Base-by-base conservation (phyloP, 2,329 filamentous ascomycete genomes). In the Neonectria hederae region DNA sequence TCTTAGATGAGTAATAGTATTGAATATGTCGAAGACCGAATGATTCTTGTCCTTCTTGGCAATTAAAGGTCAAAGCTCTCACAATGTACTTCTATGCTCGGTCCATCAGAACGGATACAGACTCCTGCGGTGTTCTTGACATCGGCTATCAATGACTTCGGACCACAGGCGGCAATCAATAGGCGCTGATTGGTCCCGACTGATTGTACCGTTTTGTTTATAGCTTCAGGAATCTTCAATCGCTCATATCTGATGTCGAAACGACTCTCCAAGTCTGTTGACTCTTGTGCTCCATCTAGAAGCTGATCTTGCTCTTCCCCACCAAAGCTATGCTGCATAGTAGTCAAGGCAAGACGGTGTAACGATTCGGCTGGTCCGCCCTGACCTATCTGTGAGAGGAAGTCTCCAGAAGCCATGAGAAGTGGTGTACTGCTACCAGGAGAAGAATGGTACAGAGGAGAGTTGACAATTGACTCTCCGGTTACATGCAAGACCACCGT, bases 61-160 rank as follows among this genome's bases (percentile, higher is more conserved):
- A 8, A 14, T 38, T 30, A 63, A 52, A 56, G 45, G n/a, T 59
- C 55, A 30, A 63, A 63, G 30, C 59, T 63, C 28, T 63, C 61
- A 14, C 55, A 59, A 43, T 63, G 61, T 2, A 63, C 28, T 22
- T 63, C 55, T n/a, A 59, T 21, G 17, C 43, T 63, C 7, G 61
- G 55, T 19, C 61, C 61, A 30, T 63, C 35, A 2, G 28, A 32
- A 19, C 7, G 21, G 17, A 59, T 63, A 22, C 43, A 59, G 2
- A n/a, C 22, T 6, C 55, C 61, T 10, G 55, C 55, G 2, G 49
- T 55, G 10, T 45, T 53, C 5, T n/a, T 55, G n/a, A 54, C 55
- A 17, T 63, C 61, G 8, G 38, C 28, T 55, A 63, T 55, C 13
- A 63, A 13, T 3, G 43, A 43, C 17, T 32, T 19, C 1, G 61